These are phyloP conservation scores for Cryptococcus deneoformans DNA, from an alignment of 1,284 basidiomycete genomes.

Conservation along the genomic window DNA sequence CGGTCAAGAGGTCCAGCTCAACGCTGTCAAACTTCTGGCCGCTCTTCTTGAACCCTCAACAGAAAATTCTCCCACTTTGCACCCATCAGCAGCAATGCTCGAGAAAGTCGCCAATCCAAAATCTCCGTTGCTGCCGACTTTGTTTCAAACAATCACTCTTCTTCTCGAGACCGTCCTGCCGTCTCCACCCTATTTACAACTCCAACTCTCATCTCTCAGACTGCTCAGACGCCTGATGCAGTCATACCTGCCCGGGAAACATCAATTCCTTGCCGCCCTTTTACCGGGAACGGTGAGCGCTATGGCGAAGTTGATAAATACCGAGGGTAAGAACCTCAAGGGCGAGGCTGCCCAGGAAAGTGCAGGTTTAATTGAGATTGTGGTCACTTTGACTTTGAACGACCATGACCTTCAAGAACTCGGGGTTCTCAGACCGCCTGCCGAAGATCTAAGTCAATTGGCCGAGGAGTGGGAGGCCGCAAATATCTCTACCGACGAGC, in stretches of 20 bases:
- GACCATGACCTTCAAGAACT: conserved; percentile 60
- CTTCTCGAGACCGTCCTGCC: conserved; percentile 57
- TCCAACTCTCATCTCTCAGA: conserved; percentile 66
- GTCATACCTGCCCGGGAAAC: conserved; percentile 62
- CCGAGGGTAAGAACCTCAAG: conserved; percentile 36
- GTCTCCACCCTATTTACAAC: conserved; percentile 57
- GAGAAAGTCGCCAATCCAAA: conserved; percentile 50
- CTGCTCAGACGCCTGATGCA: conserved; percentile 59
- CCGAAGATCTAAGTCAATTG: conserved; percentile 41
- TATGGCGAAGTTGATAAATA: conserved; percentile 61
- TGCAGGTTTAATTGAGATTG: conserved; percentile 59
- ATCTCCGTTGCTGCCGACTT: conserved; percentile 61
- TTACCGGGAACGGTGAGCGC: conserved; percentile 76
- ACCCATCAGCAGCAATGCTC: conserved; percentile 54
- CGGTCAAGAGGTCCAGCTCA: conserved; percentile 34
- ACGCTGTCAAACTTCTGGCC: conserved; percentile 30
- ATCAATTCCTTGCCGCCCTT: conserved; percentile 58
- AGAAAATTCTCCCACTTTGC: conserved; percentile 18
- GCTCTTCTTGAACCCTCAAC: conserved; percentile 27
- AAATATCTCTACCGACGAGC: background rate
- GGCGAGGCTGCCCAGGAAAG: conserved; percentile 53
- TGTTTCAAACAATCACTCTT: conserved; percentile 77
- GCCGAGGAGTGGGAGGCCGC: conserved; percentile 26
- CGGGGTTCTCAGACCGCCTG: conserved; percentile 57
- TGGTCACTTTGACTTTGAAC: conserved; percentile 54